These are phyloP conservation scores for Camelina laxa DNA, from an alignment of 345 rosid species.

Conservation along the genomic window DNA sequence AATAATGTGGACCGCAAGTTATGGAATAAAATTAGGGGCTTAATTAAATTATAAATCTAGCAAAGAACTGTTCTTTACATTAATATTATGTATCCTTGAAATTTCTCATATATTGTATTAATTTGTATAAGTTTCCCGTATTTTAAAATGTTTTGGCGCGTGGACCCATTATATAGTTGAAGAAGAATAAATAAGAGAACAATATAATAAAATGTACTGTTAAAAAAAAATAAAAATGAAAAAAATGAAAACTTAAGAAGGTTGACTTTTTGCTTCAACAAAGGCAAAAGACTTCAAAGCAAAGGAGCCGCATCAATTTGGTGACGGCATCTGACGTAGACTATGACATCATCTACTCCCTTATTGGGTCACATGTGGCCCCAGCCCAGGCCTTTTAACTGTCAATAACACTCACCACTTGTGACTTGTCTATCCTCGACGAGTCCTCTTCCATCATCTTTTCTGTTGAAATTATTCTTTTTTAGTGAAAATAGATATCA, in stretches of 20 bases:
- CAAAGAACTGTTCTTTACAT: background rate
- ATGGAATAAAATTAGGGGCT: conserved; percentile 35
- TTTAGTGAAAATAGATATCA: background rate
- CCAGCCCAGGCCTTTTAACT: conserved; percentile 36
- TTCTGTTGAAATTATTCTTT: background rate
- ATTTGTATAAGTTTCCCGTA: background rate
- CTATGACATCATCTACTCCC: conserved; percentile 29
- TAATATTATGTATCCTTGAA: background rate
- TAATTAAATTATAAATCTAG: background rate
- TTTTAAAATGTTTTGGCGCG: conserved; percentile 41
- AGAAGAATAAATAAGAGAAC: background rate
- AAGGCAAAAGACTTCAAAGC: conserved; percentile 65
- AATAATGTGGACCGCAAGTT: conserved; percentile 32
- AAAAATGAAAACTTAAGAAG: conserved; percentile 38
- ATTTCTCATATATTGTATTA: background rate
- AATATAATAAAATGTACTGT: conserved; percentile 39
- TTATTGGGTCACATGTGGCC: conserved; percentile 42
- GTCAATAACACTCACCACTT: conserved; percentile 31
- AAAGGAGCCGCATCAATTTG: conserved; percentile 42
- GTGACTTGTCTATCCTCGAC: background rate
- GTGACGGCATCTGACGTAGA: conserved; percentile 53
- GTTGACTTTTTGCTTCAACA: conserved; percentile 59
- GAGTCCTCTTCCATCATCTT: background rate
- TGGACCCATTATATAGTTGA: conserved; percentile 50
- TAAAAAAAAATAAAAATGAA: no score